Evolutionary conservation across 2,329 filamentous ascomycete species (phyloP).

Genomic region (Colletotrichum sp.): DNA sequence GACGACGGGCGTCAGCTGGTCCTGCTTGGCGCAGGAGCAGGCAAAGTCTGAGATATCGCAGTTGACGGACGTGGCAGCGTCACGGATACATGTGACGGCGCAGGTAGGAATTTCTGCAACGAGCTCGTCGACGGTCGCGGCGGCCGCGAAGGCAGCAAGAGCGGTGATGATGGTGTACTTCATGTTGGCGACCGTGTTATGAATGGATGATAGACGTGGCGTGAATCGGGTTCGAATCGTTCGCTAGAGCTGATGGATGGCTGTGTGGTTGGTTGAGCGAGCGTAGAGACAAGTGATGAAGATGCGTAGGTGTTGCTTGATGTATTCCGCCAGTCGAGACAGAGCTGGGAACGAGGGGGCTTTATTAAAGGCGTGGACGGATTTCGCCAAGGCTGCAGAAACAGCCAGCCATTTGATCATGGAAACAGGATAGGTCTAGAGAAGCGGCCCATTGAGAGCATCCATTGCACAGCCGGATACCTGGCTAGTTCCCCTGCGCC

Average conservation of each 20-base stretch:
- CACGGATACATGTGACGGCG: constrained; percentile 39
- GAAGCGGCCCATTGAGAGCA: not conserved
- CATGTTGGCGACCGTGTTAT: constrained; percentile 25
- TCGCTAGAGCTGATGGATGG: not conserved
- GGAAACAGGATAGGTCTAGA: not conserved
- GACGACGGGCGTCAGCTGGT: constrained; percentile 35
- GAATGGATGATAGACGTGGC: not conserved
- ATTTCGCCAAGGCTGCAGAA: not conserved
- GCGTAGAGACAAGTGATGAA: not conserved
- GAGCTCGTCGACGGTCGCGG: constrained; percentile 27
- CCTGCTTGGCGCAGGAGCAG: constrained; percentile 42
- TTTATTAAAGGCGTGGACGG: not conserved
- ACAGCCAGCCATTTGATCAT: not conserved
- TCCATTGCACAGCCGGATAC: not conserved
- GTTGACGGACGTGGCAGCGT: constrained; percentile 31
- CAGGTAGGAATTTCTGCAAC: constrained; percentile 39
- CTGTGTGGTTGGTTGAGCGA: not conserved
- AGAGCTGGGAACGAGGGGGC: not conserved
- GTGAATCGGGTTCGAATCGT: not conserved
- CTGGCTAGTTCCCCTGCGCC: not conserved
- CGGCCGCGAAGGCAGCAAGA: constrained; percentile 27
- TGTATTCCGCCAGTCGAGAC: not conserved
- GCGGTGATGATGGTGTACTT: constrained; percentile 29
- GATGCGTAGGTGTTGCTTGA: not conserved
- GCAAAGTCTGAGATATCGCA: constrained; percentile 36